Evolutionary conservation across 495 filamentous ascomycete species (phyloP), one percentile per base, ranked within the genome.

Genomic region (Diplogelasinospora grovesii): DNA sequence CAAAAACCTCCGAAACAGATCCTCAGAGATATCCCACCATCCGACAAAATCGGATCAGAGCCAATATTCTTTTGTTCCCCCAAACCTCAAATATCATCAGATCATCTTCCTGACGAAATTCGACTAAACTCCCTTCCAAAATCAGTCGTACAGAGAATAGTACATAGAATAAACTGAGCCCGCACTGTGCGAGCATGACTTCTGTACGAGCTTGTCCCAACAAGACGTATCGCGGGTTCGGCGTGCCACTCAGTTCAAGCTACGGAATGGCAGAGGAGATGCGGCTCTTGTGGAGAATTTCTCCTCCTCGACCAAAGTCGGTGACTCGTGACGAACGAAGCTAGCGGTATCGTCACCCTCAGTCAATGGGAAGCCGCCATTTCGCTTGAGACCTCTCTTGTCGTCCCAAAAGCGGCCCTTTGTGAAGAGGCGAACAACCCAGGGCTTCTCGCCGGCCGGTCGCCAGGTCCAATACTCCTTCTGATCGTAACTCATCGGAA

Each of bases 391-490:
- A 13, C 40, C 45, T 1, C 36, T 16, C 8, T 20, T 23, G 15
- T 40, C 36, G 3, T 32, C 30, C 52, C 54, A 58, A 29, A 46
- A 21, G 11, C 42, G 38, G 27, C 24, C 16, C 4, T 36, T 28
- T 10, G 27, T 22, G 22, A 54, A 39, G 18, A 48, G 40, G 30
- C 49, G 57, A 35, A 66, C 26, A 31, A 54, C 34, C 66, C 65
- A 60, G 31, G 49, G 54, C 49, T 59, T 42, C 42, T 56, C 29
- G 20, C 56, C 50, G 0, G 48, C 52, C 7, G 62, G 46, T 39
- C 69, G 73, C 71, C 76, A 86, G 2, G 82, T 80, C 82, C 85
- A 89, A 20, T 78, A 77, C 32, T 89, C 83, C 41, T 84, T 84
- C 39, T 77, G 60, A 10, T 88, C 75, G 61, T 82, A 83, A 50